phyloP scores from a whole-genome alignment of 2,329 filamentous ascomycete species.

The Curvularia verruculosa region DNA sequence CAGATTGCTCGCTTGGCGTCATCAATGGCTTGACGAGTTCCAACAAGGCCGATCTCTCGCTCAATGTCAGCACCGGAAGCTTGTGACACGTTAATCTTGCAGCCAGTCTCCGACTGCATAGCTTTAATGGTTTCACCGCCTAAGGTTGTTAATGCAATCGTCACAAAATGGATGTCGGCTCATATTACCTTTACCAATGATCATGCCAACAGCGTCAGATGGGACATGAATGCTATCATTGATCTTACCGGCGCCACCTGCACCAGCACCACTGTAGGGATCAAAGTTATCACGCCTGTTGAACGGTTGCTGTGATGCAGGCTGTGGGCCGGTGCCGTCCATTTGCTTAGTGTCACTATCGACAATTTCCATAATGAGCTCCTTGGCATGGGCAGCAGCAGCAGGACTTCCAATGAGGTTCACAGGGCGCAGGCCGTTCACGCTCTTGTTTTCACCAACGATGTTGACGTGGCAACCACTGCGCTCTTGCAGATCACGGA shows the following conservation, averaged over 20 bases:
- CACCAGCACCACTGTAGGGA: slow-evolving; percentile 47
- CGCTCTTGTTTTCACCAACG: slow-evolving; percentile 88
- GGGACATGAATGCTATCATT: slow-evolving; percentile 85
- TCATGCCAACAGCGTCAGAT: slow-evolving; percentile 93
- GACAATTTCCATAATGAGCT: slow-evolving; percentile 90
- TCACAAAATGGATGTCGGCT: not conserved
- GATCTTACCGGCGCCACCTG: slow-evolving; percentile 61
- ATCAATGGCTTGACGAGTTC: slow-evolving; percentile 75
- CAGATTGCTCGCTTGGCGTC: slow-evolving; percentile 84
- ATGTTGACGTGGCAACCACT: slow-evolving; percentile 97
- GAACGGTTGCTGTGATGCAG: slow-evolving; percentile 24
- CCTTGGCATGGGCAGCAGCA: slow-evolving; percentile 78
- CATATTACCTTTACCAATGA: slow-evolving; percentile 79
- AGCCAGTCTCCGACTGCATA: slow-evolving; percentile 85
- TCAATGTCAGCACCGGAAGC: slow-evolving; percentile 79
- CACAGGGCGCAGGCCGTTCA: slow-evolving; percentile 86
- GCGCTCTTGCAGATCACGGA: slow-evolving; percentile 87
- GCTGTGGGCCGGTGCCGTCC: slow-evolving; percentile 39
- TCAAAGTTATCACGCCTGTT: slow-evolving; percentile 48
- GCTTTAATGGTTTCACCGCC: slow-evolving; percentile 91
- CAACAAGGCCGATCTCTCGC: slow-evolving; percentile 85
- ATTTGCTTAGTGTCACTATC: slow-evolving; percentile 76
- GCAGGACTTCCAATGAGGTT: slow-evolving; percentile 83
- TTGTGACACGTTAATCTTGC: slow-evolving; percentile 93
- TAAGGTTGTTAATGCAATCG: slow-evolving; percentile 34